phyloP scores from a whole-genome alignment of 176 grass and related monocot species.

The Melocanna baccifera region DNA sequence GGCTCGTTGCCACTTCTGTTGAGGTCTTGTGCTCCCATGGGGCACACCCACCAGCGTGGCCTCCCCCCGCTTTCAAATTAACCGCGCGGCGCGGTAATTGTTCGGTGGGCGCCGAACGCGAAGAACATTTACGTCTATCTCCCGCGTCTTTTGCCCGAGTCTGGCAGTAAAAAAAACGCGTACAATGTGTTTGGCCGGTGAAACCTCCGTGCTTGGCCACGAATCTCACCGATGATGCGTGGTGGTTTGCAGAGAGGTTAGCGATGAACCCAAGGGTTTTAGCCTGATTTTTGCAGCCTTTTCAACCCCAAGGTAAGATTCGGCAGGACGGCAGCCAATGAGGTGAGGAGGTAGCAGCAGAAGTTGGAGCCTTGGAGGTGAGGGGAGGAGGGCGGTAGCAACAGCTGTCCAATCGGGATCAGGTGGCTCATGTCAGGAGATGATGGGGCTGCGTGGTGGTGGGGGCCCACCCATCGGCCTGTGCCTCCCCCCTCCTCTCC shows the following conservation, averaged over 20 bases:
- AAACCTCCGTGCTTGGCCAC: neutral
- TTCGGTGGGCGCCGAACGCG: neutral
- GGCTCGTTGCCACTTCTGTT: constrained; percentile 50
- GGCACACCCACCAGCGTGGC: constrained; percentile 16
- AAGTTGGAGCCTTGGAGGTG: neutral
- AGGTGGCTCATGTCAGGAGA: constrained; percentile 54
- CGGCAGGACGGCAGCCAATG: constrained; percentile 12
- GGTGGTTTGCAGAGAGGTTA: neutral
- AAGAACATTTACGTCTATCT: constrained; percentile 29
- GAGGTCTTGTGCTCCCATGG: constrained; percentile 21
- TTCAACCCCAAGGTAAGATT: constrained; percentile 18
- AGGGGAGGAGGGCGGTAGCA: constrained; percentile 26
- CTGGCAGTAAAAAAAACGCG: neutral
- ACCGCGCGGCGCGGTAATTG: constrained; percentile 34
- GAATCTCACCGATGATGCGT: neutral
- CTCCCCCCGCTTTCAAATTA: neutral
- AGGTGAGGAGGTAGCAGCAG: neutral
- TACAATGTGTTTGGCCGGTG: neutral
- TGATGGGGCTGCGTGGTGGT: constrained; percentile 31
- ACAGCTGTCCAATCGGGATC: constrained; percentile 63
- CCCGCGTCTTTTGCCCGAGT: neutral
- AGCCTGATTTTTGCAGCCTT: neutral
- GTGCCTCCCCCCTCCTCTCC: neutral
- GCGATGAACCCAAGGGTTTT: neutral
- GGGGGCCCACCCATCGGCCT: constrained; percentile 37